Conservation (phyloP, 345 rosid genomes). For the Pistacia integerrima region DNA sequence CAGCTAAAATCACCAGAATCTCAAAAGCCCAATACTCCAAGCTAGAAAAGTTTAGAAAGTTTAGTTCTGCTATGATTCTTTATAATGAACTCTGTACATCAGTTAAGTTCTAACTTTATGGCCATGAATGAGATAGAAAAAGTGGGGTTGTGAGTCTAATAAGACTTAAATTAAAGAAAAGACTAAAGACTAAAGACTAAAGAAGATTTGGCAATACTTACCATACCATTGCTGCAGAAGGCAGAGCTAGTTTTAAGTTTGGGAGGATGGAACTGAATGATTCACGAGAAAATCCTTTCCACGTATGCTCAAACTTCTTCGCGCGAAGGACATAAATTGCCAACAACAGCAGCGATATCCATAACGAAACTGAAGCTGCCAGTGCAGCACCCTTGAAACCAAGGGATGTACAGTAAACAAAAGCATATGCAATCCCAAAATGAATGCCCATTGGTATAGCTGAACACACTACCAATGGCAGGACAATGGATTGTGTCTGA, state of each 20-base stretch:
- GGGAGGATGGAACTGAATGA: slow-evolving; percentile 32
- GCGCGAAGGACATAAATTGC: slow-evolving; percentile 45
- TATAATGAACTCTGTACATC: too few species aligned
- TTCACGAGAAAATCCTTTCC: slow-evolving; percentile 57
- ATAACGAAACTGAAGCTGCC: slow-evolving; percentile 69
- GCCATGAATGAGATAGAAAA: background rate
- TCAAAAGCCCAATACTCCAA: slow-evolving; percentile 84
- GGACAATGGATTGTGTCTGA: slow-evolving; percentile 66
- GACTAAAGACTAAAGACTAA: background rate
- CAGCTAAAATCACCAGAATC: slow-evolving; percentile 70
- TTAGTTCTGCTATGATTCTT: too few species aligned
- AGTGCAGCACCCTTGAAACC: slow-evolving; percentile 74
- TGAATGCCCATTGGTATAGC: slow-evolving; percentile 49
- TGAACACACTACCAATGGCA: slow-evolving; percentile 51
- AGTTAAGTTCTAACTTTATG: too few species aligned
- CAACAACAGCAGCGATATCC: slow-evolving; percentile 54
- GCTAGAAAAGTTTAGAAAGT: slow-evolving; percentile 25
- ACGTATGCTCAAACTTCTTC: slow-evolving; percentile 47
- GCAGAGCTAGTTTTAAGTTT: slow-evolving; percentile 59
- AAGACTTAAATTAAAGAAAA: background rate
- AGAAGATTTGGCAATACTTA: slow-evolving; percentile 28
- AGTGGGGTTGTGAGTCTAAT: background rate
- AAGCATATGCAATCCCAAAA: slow-evolving; percentile 41
- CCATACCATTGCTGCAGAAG: slow-evolving; percentile 87
- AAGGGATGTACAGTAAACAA: slow-evolving; percentile 42